Evolutionary conservation across 139 green algal genomes (phyloP).

Genomic region (Closterium sp.): DNA sequence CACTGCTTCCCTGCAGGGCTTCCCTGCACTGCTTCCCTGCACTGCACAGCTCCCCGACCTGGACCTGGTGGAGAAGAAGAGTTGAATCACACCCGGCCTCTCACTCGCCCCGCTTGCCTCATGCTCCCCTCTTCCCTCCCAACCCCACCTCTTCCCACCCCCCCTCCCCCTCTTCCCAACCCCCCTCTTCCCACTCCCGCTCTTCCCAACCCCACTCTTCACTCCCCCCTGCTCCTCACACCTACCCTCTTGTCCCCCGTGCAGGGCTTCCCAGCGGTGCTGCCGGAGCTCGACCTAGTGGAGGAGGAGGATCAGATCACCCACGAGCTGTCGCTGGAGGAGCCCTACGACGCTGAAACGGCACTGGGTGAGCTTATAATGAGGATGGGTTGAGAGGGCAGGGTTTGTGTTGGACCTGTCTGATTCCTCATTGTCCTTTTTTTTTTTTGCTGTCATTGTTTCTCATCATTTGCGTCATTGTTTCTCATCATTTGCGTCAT

Average conservation of each 20-base stretch:
- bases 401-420: too few relatives aligned
- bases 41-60: conserved; percentile 58
- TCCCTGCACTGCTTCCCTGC: conserved; percentile 58
- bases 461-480: too few relatives aligned
- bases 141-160: background rate
- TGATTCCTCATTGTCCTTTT: too few relatives aligned
- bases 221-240: background rate
- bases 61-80: conserved; percentile 89
- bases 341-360: conserved; percentile 62
- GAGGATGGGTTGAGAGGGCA: background rate
- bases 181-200: background rate
- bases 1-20: background rate
- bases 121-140: too few relatives aligned
- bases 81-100: conserved; percentile 94
- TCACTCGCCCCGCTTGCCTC: conserved; percentile 43
- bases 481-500: too few relatives aligned
- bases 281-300: conserved; percentile 85
- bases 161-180: background rate
- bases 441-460: too few relatives aligned
- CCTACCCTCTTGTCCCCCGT: background rate
- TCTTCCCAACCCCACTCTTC: background rate
- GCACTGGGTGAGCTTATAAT: conserved; percentile 57
- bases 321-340: conserved; percentile 81
- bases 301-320: conserved; percentile 95
- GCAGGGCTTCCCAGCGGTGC: conserved; percentile 58